Conservation (phyloP, 495 filamentous ascomycete species). For the Hypoxylon trugodes region DNA sequence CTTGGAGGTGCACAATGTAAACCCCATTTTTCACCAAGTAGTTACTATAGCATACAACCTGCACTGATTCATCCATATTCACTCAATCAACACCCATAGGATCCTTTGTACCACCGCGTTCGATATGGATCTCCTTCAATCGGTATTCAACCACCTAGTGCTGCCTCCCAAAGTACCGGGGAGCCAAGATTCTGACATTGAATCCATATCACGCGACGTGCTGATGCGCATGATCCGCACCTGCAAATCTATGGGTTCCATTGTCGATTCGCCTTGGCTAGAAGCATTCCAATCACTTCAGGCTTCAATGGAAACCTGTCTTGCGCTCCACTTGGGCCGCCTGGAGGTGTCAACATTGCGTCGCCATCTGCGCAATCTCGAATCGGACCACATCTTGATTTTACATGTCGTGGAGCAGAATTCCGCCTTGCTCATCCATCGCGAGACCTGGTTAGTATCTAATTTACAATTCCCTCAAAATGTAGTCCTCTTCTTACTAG, state of each 20-base stretch:
- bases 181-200: constrained; percentile 48
- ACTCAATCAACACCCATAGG: too few species aligned
- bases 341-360: constrained; percentile 51
- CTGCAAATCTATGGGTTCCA: constrained; percentile 32
- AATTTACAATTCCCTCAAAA: background rate
- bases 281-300: constrained; percentile 45
- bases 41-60: too few species aligned
- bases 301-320: constrained; percentile 45
- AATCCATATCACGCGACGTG: constrained; percentile 49
- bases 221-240: constrained; percentile 48
- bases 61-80: too few species aligned
- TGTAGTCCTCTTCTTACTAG: background rate
- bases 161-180: constrained; percentile 59
- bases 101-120: too few species aligned
- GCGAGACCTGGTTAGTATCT: constrained; percentile 49
- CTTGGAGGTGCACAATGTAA: too few species aligned
- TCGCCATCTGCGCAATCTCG: constrained; percentile 45
- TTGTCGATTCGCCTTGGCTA: constrained; percentile 27
- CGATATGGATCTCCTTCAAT: constrained; percentile 35
- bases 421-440: constrained; percentile 61
- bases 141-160: constrained; percentile 53
- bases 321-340: constrained; percentile 44
- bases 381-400: constrained; percentile 48
- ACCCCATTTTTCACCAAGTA: too few species aligned
- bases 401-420: constrained; percentile 64